phyloP scores from a whole-genome alignment of 2,329 filamentous ascomycete species.

The Aspergillus sp. region DNA sequence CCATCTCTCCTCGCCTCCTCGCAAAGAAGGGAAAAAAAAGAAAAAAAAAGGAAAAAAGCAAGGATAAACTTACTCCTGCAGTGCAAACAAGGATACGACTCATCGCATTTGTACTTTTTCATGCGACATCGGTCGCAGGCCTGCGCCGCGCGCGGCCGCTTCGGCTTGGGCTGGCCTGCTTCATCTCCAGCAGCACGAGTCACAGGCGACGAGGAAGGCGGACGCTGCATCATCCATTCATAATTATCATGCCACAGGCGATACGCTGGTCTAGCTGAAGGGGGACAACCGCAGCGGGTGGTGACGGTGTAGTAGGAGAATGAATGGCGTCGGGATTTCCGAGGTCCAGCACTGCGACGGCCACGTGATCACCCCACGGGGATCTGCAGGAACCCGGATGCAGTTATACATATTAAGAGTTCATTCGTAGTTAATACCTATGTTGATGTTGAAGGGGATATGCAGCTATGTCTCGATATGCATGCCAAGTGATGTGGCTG shows the following conservation, averaged over 20 bases:
- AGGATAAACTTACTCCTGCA: conserved; percentile 30
- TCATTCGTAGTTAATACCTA: too few relatives aligned
- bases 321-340: conserved; percentile 14
- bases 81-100: conserved; percentile 37
- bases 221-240: conserved; percentile 33
- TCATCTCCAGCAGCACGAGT: conserved; percentile 7
- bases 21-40: too few relatives aligned
- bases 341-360: conserved; percentile 1
- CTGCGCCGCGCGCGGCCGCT: conserved; percentile 37
- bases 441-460: not conserved
- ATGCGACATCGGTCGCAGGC: conserved; percentile 41
- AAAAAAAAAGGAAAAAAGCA: too few relatives aligned
- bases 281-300: too few relatives aligned
- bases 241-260: not conserved
- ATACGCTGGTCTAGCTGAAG: too few relatives aligned
- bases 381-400: not conserved
- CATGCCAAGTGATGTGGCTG: conserved; percentile 12
- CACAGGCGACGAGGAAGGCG: conserved; percentile 8
- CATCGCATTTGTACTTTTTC: conserved; percentile 45
- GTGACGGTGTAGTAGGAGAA: not conserved
- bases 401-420: not conserved
- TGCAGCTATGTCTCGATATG: conserved; percentile 6
- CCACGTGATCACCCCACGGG: conserved; percentile 12
- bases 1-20: not conserved
- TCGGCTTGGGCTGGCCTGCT: conserved; percentile 16